A percentile compares a stretch with the other conserved stretches of the same genome.
These are phyloP conservation scores for Pueraria montana DNA, from an alignment of 306 rosid species.

Conservation along the genomic window DNA sequence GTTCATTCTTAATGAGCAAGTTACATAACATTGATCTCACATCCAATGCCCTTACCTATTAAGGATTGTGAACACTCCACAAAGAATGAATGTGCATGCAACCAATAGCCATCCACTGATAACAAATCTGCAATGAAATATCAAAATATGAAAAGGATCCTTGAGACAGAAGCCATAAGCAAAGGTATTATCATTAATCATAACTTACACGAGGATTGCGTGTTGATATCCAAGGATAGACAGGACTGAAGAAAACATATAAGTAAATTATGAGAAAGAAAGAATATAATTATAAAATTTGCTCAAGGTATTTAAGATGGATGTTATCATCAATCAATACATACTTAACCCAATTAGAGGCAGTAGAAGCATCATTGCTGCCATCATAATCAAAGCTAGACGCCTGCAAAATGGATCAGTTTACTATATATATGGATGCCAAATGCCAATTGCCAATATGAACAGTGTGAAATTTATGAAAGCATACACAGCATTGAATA, in stretches of 20 bases:
- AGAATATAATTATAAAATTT: not conserved
- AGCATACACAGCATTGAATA: slow-evolving; percentile 73
- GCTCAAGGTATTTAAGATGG: slow-evolving; percentile 26
- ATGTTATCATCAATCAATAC: slow-evolving; percentile 45
- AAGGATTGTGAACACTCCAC: slow-evolving; percentile 83
- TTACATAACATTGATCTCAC: not conserved
- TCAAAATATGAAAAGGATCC: slow-evolving; percentile 1
- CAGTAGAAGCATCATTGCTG: slow-evolving; percentile 79
- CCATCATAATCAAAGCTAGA: slow-evolving; percentile 72
- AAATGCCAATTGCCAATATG: not conserved
- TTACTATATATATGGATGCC: slow-evolving; percentile 21
- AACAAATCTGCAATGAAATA: slow-evolving; percentile 75
- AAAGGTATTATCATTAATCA: not conserved
- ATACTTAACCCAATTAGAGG: slow-evolving; percentile 80
- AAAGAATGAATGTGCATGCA: slow-evolving; percentile 80
- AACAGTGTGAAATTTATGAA: slow-evolving; percentile 39
- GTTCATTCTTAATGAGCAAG: not conserved
- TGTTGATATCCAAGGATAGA: slow-evolving; percentile 78
- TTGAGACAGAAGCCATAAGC: not conserved
- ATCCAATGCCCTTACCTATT: slow-evolving; percentile 64
- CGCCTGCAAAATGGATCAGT: slow-evolving; percentile 61
- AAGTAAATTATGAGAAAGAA: slow-evolving; percentile 42
- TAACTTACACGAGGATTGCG: slow-evolving; percentile 83
- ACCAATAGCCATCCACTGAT: slow-evolving; percentile 89
- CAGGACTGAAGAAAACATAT: slow-evolving; percentile 67